A percentile compares a stretch with the other conserved stretches of the same genome.
Evolutionary conservation across 306 rosid species (phyloP).

Genomic region (Begonia peltatifolia): DNA sequence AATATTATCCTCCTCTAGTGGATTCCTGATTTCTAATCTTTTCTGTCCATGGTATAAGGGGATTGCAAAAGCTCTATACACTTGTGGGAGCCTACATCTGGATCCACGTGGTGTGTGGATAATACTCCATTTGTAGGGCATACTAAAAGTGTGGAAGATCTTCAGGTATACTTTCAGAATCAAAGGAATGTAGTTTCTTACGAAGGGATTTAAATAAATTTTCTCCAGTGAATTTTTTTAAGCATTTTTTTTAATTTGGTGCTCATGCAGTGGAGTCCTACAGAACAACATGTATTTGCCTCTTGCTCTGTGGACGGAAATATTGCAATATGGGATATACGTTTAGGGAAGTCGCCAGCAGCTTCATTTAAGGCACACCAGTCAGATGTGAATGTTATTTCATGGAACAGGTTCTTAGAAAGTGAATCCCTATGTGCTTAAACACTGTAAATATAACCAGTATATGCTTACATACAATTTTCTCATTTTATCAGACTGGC

Average conservation of each 20-base stretch:
- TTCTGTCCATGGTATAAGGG: conserved; percentile 31
- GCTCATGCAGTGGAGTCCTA: conserved; percentile 85
- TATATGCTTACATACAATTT: not conserved
- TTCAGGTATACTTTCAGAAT: conserved; percentile 41
- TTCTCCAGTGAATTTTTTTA: not conserved
- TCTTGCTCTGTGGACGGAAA: conserved; percentile 81
- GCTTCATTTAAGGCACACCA: conserved; percentile 58
- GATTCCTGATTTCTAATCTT: not conserved
- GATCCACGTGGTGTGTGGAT: conserved; percentile 61
- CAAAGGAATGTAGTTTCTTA: conserved; percentile 11
- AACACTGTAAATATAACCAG: not conserved
- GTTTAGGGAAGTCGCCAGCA: conserved; percentile 51
- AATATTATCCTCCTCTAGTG: not conserved
- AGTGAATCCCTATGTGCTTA: conserved; percentile 4
- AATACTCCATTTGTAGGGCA: conserved; percentile 59
- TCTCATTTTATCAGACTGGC: conserved; percentile 38
- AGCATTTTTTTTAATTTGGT: conserved; percentile 9
- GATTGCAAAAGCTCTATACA: conserved; percentile 63
- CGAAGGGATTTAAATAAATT: not conserved
- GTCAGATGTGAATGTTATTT: conserved; percentile 89
- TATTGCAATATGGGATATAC: conserved; percentile 83
- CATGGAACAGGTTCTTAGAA: conserved; percentile 74
- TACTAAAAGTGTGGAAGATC: conserved; percentile 78
- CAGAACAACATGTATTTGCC: conserved; percentile 62
- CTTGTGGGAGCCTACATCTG: conserved; percentile 84